These are phyloP conservation scores for Cinnamomum micranthum DNA, from an alignment of 164 flowering plant genomes.

Conservation along the genomic window DNA sequence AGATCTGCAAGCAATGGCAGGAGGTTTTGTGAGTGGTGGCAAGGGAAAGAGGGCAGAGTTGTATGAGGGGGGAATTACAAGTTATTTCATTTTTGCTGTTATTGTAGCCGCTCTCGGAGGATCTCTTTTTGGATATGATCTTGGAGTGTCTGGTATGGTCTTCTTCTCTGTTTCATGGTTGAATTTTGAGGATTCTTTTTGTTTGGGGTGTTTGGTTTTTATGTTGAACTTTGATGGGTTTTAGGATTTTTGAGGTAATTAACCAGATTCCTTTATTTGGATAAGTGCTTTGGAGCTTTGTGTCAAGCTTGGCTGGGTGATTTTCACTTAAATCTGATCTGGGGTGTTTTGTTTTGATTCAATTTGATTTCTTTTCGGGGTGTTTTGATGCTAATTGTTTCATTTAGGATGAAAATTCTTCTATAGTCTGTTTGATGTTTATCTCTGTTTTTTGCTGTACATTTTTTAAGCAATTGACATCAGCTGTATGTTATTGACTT, in stretches of 20 bases:
- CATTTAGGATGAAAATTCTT: too few relatives aligned
- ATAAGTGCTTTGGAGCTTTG: background rate
- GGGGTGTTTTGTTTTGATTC: background rate
- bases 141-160: constrained; percentile 80
- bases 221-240: background rate
- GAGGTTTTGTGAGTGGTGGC: constrained; percentile 46
- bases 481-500: too few relatives aligned
- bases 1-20: constrained; percentile 54
- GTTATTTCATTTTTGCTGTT: constrained; percentile 61
- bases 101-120: constrained; percentile 84
- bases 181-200: background rate
- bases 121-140: constrained; percentile 94
- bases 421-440: too few relatives aligned
- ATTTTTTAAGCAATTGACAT: too few relatives aligned
- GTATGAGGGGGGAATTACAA: constrained; percentile 64
- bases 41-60: constrained; percentile 53
- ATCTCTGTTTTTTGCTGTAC: too few relatives aligned
- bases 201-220: background rate
- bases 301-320: background rate
- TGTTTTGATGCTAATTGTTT: too few relatives aligned
- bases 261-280: background rate
- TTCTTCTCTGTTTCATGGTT: background rate
- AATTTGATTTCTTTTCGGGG: background rate
- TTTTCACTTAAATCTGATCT: background rate
- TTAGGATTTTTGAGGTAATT: background rate